A percentile compares a stretch with the other conserved stretches of the same genome.
Conservation (phyloP, 2,329 filamentous ascomycete species). For the Sporothrix luriei region DNA sequence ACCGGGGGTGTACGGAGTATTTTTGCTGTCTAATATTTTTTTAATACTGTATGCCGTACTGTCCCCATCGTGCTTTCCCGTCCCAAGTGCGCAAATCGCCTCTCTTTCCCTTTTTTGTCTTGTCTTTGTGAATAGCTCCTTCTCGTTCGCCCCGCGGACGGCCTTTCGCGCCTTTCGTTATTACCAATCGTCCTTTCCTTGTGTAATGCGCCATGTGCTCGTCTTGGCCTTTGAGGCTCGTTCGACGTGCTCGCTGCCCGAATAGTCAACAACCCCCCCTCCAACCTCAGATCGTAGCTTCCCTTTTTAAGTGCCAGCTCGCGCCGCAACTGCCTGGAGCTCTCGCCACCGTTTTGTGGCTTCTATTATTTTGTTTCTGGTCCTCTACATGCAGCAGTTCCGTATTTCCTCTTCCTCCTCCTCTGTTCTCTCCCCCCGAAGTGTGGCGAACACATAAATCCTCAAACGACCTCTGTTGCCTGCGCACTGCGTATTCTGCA, state of each 20-base stretch:
- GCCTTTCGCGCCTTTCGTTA: constrained; percentile 25
- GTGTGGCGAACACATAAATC: background rate
- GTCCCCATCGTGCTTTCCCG: constrained; percentile 25
- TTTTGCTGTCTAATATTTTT: background rate
- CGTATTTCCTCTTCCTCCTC: constrained; percentile 2
- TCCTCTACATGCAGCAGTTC: background rate
- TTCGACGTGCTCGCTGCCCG: constrained; percentile 12
- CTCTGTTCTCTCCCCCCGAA: background rate
- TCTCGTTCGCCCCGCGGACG: constrained; percentile 10
- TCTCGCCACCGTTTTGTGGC: background rate
- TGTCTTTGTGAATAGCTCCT: constrained; percentile 27
- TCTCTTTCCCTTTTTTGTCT: constrained; percentile 24
- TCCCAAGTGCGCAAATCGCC: constrained; percentile 4
- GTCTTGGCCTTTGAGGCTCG: background rate
- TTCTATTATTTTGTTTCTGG: background rate
- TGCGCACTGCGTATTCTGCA: background rate
- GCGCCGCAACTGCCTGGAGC: constrained; percentile 6
- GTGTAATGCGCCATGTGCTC: background rate
- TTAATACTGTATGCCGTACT: constrained; percentile 5
- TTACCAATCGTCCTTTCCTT: constrained; percentile 23
- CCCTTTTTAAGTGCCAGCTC: constrained; percentile 10
- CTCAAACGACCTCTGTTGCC: background rate
- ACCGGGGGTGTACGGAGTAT: constrained; percentile 3
- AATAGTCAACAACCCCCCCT: constrained; percentile 20
- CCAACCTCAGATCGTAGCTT: constrained; percentile 25